Base-by-base conservation (phyloP, 371 early-diverging fungal genomes). In the Homolaphlyctis polyrhiza region DNA sequence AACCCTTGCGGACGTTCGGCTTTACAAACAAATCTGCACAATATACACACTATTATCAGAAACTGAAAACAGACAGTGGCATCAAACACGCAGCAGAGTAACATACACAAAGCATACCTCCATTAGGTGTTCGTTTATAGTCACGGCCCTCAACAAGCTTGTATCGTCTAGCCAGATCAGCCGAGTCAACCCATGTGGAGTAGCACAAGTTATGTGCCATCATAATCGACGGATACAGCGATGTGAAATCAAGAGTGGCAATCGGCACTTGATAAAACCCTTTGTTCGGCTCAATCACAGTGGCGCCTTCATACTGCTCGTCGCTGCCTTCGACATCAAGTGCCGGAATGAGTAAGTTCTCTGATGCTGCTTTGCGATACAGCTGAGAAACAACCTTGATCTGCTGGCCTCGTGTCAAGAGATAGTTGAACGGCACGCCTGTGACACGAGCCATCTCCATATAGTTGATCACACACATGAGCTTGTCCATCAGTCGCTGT, bases 201-300 rank as follows among this genome's bases (percentile, higher is more conserved):
- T 99, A 99, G 75, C 99, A 99, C 25, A 99, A 79, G 71, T 99
- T 99, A 73, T 99, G 97, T 5, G 97, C 98, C 89, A 99, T 99
- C 96, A 99, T 99, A 70, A 99, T 99, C 13, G 99, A 98, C 13
- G 99, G 99, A 77, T 99, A 99, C 73, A 99, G 86, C 0, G 99
- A 98, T 0, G 91, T 91, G 79, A 99, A 99, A 87, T 99, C 99
- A 27, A 99, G 86, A 0, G 99, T 99, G 8, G 99, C 94, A 66
- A 99, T 96, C 1, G 99, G 99, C 2, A 86, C 79, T 61, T 91
- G 89, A 72, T 99, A 99, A 69, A 91, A 99, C 13, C 99, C 99
- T 68, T 87, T 91, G 50, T 86, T 83, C 29, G 99, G 99, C 52
- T 99, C 99, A 77, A 99, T 97, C 39, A 99, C 99, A 14, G 92